These are phyloP conservation scores for Litchi chinensis DNA, from an alignment of 345 rosid species.

Conservation along the genomic window DNA sequence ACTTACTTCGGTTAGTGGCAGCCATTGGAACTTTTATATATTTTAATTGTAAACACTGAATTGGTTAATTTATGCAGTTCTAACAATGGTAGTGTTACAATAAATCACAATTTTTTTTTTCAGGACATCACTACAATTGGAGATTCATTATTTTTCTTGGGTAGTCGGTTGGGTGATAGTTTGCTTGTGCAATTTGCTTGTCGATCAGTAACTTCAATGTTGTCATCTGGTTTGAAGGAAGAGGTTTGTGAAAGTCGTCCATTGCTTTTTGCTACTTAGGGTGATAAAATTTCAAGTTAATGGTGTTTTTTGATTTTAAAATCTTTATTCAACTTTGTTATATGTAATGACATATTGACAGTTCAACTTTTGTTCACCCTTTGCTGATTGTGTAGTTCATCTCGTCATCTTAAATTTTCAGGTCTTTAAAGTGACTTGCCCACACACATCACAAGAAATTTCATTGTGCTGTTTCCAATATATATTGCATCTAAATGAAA, in stretches of 20 bases:
- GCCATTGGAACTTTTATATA: slow-evolving; percentile 8
- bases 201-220: slow-evolving; percentile 63
- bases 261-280: slow-evolving; percentile 9
- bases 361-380: slow-evolving; percentile 11
- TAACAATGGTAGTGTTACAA: slow-evolving; percentile 17
- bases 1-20: slow-evolving; percentile 84
- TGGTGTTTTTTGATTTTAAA: slow-evolving; percentile 1
- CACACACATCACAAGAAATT: slow-evolving; percentile 2
- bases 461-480: not conserved
- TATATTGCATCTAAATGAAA: slow-evolving; percentile 2
- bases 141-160: slow-evolving; percentile 79
- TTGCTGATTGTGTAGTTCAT: slow-evolving; percentile 7
- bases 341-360: not conserved
- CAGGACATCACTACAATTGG: slow-evolving; percentile 88
- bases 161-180: slow-evolving; percentile 97
- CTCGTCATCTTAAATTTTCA: not conserved
- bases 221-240: slow-evolving; percentile 70
- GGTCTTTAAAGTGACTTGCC: not conserved
- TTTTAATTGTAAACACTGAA: slow-evolving; percentile 18
- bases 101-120: slow-evolving; percentile 31
- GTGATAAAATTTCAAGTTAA: slow-evolving; percentile 1
- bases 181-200: slow-evolving; percentile 83
- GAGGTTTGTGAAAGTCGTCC: slow-evolving; percentile 55
- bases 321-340: not conserved
- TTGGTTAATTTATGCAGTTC: slow-evolving; percentile 2